Conservation (phyloP, 768 basidiomycete species). For the Auricularia cornea region DNA sequence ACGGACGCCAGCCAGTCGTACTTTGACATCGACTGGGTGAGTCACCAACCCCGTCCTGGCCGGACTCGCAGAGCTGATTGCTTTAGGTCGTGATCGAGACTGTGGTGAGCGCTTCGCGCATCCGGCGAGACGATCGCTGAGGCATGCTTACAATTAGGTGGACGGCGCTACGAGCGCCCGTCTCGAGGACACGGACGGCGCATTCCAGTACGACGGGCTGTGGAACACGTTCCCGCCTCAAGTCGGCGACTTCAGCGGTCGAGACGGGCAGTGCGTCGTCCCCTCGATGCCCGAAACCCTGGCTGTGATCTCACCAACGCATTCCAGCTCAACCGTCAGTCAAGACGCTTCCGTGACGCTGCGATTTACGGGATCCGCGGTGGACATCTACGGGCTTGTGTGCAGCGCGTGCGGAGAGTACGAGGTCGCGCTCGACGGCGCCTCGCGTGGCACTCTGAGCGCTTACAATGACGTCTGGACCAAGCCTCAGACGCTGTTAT, state of each 20-base stretch:
- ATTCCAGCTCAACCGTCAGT: background rate
- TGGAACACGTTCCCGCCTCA: too few relatives aligned
- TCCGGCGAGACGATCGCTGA: too few relatives aligned
- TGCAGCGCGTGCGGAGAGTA: background rate
- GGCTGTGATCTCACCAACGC: background rate
- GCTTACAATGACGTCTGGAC: background rate
- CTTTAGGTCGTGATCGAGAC: background rate
- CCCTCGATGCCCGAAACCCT: too few relatives aligned
- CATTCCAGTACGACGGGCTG: too few relatives aligned
- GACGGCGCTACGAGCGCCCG: too few relatives aligned
- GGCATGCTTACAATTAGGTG: too few relatives aligned
- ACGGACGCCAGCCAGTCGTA: background rate
- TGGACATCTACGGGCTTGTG: background rate
- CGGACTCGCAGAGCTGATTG: too few relatives aligned
- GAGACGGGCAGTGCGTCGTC: too few relatives aligned
- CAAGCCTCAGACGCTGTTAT: background rate
- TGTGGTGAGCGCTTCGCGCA: background rate
- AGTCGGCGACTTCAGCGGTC: too few relatives aligned
- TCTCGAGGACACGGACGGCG: too few relatives aligned
- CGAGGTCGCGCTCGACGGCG: background rate
- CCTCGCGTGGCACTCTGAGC: background rate
- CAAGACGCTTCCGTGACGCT: background rate
- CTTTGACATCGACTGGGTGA: background rate
- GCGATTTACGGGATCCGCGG: background rate
- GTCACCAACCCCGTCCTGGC: background rate